Conservation (phyloP, 257 asterid genomes). For the Plantago ovata region DNA sequence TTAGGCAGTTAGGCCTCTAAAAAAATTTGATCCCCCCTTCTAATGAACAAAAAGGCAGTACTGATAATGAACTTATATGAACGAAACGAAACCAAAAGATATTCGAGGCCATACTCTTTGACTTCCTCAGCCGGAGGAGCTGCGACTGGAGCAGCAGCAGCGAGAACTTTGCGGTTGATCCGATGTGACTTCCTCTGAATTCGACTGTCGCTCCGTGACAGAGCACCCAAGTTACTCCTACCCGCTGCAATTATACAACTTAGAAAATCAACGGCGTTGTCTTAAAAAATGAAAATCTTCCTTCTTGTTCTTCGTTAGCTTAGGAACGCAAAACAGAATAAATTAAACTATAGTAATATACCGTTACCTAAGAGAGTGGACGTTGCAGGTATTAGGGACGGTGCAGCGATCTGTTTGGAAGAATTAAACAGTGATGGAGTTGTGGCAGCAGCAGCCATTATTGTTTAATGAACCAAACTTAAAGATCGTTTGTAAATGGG, state of each 20-base stretch:
- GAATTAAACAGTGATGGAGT: constrained; percentile 48
- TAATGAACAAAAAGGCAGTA: too few species aligned
- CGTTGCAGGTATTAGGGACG: constrained; percentile 20
- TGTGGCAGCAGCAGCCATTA: constrained; percentile 42
- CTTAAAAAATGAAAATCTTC: too few species aligned
- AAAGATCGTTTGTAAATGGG: constrained; percentile 14
- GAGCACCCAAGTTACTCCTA: constrained; percentile 39
- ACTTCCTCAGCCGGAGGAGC: constrained; percentile 41
- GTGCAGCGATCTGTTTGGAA: constrained; percentile 45
- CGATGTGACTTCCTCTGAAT: constrained; percentile 30
- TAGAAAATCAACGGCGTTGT: too few species aligned
- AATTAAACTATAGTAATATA: constrained; percentile 8
- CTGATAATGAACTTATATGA: neutral
- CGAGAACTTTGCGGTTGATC: constrained; percentile 27
- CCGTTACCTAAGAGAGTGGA: constrained; percentile 13
- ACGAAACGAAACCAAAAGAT: neutral
- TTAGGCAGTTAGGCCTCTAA: too few species aligned
- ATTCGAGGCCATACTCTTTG: constrained; percentile 54
- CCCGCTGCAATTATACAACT: constrained; percentile 39
- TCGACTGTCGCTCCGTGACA: constrained; percentile 23
- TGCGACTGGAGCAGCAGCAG: constrained; percentile 52
- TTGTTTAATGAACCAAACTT: constrained; percentile 8
- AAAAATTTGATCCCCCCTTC: too few species aligned
- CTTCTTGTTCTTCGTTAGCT: too few species aligned
- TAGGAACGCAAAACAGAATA: neutral